Percentiles rank a stretch among this genome's conserved stretches.
Evolutionary conservation across 495 filamentous ascomycete species (phyloP).

Genomic region (Annulohypoxylon stygium): DNA sequence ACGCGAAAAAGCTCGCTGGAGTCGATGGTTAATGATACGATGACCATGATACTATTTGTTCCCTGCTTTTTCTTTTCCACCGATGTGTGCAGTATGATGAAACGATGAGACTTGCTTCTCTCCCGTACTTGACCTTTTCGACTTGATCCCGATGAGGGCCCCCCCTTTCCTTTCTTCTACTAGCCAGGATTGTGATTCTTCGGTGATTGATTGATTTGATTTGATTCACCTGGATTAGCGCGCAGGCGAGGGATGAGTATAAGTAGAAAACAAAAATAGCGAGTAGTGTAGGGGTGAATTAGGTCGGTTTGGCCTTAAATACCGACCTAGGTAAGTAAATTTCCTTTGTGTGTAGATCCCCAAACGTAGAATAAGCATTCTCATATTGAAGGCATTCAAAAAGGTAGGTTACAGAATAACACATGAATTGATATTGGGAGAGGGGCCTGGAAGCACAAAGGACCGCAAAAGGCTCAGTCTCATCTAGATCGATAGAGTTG

Average conservation of each 20-base stretch:
- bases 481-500: background rate
- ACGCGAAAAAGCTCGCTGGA: constrained; percentile 35
- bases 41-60: constrained; percentile 11
- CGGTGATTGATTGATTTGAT: background rate
- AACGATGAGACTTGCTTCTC: background rate
- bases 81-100: background rate
- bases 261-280: background rate
- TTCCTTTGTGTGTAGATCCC: background rate
- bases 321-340: background rate
- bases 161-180: background rate
- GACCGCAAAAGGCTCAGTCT: background rate
- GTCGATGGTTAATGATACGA: constrained; percentile 35
- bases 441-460: too few relatives aligned
- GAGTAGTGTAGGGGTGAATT: background rate
- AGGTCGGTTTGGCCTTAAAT: background rate
- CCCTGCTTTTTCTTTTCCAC: background rate
- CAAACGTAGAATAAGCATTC: background rate
- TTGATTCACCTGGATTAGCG: background rate
- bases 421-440: too few relatives aligned
- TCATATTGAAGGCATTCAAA: background rate
- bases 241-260: background rate
- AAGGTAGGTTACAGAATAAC: background rate
- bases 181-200: background rate
- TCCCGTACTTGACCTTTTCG: background rate
- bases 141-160: background rate